Evolutionary conservation across 805 yeast species (phyloP), one percentile per base, ranked within the genome.

Genomic region (Metschnikowia chrysomelidarum): DNA sequence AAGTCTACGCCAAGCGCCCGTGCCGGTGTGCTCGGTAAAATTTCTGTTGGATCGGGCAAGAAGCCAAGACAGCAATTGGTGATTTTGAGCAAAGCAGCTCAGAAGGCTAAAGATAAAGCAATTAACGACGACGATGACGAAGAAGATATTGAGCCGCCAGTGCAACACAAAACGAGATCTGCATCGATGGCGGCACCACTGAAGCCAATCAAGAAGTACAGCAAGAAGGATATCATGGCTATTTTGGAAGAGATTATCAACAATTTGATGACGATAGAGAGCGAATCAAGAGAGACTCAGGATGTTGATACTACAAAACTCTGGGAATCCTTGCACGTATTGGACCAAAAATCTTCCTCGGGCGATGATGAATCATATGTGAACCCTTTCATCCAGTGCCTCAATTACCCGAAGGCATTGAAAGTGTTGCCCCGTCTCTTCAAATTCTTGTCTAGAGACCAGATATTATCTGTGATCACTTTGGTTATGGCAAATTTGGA

Each of bases 11-110:
- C 74, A 44, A 78, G 77, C 49, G 77, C 78, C 19, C 75, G 75
- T 52, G 95, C 82, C 53, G 96, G 96, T 51, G 93, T 95, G 2
- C 70, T 91, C 40, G 97, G 98, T 49, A 86, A 82, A 62, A 83
- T 88, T 39, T 76, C 89, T 9, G 71, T 80, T 49, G 82, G 87
- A 26, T 75, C 80, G 18, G 86, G 87, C 50, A 87, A 85, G 57
- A 82, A 83, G 47, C 97, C 96, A 43, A 80, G 96, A 67, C 87
- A 82, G 58, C 87, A 85, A 52, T 71, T 89, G 56, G 87, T 81
- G 47, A 69, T 81, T 34, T 69, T 75, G 44, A 69, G 72, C 35
- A 70, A 68, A 43, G 78, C 71, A 7, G 72, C 69, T 5, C 70
- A 73, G 53, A 71, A 44, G 27, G 54, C 48, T 12, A 51, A 51